Evolutionary conservation across 2,329 filamentous ascomycete species (phyloP).

Genomic region (Fonsecaea nubica): DNA sequence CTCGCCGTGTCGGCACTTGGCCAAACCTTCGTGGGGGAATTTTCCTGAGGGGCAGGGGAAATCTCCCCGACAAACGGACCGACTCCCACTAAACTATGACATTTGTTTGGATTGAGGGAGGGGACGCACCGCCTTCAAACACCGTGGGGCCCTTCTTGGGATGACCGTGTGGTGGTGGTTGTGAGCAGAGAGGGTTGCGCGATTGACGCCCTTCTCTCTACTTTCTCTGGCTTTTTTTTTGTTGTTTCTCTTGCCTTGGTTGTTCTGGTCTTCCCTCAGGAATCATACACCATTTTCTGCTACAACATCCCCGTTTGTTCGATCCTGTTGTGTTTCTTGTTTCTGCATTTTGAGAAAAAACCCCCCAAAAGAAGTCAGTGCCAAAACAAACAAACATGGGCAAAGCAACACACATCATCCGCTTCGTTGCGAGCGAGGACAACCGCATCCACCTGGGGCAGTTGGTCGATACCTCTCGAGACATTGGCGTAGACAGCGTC

Average conservation of each 20-base stretch:
- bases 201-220: not conserved
- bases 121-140: not conserved
- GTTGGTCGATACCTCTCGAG: conserved; percentile 45
- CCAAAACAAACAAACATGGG: not conserved
- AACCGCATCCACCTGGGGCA: conserved; percentile 51
- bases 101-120: conserved; percentile 2
- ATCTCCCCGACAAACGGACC: not conserved
- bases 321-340: not conserved
- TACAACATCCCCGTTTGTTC: not conserved
- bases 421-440: conserved; percentile 53
- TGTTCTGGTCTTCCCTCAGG: not conserved
- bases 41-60: not conserved
- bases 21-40: not conserved
- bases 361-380: not conserved
- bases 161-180: not conserved
- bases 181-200: not conserved
- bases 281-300: not conserved
- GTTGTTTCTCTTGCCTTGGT: not conserved
- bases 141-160: not conserved
- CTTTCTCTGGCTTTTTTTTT: not conserved
- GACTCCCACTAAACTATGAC: not conserved
- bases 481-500: conserved; percentile 47
- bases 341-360: not conserved
- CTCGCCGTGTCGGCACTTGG: not conserved
- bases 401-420: conserved; percentile 51